These are phyloP conservation scores for Lactarius deliciosus DNA, from an alignment of 768 basidiomycete species.

Conservation along the genomic window DNA sequence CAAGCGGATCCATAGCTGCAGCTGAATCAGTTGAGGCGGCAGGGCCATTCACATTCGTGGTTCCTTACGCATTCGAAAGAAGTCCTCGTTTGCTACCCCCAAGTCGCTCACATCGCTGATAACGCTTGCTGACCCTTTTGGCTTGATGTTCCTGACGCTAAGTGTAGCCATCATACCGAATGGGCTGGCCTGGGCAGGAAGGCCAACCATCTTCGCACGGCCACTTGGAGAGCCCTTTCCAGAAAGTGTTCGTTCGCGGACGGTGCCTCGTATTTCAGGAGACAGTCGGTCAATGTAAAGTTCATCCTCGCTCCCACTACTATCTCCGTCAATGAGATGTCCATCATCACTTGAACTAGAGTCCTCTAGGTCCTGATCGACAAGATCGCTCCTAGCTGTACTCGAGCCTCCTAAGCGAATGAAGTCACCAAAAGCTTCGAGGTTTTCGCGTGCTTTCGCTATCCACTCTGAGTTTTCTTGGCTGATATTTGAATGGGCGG, in stretches of 20 bases:
- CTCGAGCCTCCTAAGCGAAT: conserved; percentile 61
- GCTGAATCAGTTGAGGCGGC: background rate
- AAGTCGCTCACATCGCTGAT: conserved; percentile 33
- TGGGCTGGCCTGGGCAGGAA: conserved; percentile 63
- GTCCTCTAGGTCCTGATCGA: conserved; percentile 29
- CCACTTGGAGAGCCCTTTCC: conserved; percentile 35
- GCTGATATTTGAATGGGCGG: conserved; percentile 34
- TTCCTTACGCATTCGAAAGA: conserved; percentile 52
- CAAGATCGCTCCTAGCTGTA: conserved; percentile 48
- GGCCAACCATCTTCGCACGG: conserved; percentile 50
- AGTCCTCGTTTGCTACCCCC: conserved; percentile 60
- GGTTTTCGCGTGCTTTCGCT: conserved; percentile 64
- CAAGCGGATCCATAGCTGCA: conserved; percentile 22
- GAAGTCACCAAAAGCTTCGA: conserved; percentile 66
- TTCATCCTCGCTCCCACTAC: conserved; percentile 32
- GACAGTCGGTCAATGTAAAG: conserved; percentile 40
- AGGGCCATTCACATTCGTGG: background rate
- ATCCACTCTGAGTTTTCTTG: conserved; percentile 76
- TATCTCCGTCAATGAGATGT: conserved; percentile 36
- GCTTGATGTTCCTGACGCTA: conserved; percentile 44
- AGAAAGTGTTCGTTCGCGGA: conserved; percentile 24
- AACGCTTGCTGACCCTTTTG: conserved; percentile 29
- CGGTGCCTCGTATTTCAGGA: conserved; percentile 40
- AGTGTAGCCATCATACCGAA: conserved; percentile 77
- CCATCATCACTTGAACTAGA: conserved; percentile 42